Base-by-base conservation (phyloP, 164 flowering plant genomes). In the Annona squamosa region DNA sequence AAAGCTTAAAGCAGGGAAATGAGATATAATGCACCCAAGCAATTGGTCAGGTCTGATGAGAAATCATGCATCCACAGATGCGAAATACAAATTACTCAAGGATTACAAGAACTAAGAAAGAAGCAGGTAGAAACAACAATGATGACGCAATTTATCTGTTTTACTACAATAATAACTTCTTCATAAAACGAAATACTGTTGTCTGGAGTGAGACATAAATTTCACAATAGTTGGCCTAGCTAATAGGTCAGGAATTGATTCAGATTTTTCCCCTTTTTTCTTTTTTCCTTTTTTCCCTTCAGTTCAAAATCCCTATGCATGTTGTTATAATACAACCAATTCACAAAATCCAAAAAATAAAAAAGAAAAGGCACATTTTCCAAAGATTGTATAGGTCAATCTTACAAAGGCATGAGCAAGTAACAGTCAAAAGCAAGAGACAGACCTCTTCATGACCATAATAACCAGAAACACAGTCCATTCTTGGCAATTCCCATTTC, bases 361-460 rank as follows among this genome's bases (percentile, higher is more conserved):
- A 3, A 52, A 52, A 16, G 13, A 48, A 12, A 48, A 48, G 12
- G 57, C 9, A 52, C 59, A 52, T 52, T 52, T 52, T 52, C 59
- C 59, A 52, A 16, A 52, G 13, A 52, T 52, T 10, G 59, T 16
- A 52, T 52, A 7, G 59, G 59, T 52, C 13, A 52, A 52, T 52
- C 59, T 52, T 16, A 9, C 59, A 6, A 52, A 52, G 13, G 59
- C 59, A 52, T 16, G 13, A 52, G 13, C 13, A 16, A 16, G 59
- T 12, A 65, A 65, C 42, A 13, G 68, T 17, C 68, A 48, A 59
- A 59, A 42, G 63, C 4, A 68, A 79, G 67, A 72, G 79, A 75
- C 83, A 70, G 78, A 93, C 99, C 99, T 93, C 99, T 70, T 95
- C 98, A 77, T 95, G 99, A 61, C 97, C 99, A 82, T 91, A 85